Percentiles rank a stretch among this genome's conserved stretches.
phyloP scores from a whole-genome alignment of 768 basidiomycete genomes.

The Pisolithus orientalis region DNA sequence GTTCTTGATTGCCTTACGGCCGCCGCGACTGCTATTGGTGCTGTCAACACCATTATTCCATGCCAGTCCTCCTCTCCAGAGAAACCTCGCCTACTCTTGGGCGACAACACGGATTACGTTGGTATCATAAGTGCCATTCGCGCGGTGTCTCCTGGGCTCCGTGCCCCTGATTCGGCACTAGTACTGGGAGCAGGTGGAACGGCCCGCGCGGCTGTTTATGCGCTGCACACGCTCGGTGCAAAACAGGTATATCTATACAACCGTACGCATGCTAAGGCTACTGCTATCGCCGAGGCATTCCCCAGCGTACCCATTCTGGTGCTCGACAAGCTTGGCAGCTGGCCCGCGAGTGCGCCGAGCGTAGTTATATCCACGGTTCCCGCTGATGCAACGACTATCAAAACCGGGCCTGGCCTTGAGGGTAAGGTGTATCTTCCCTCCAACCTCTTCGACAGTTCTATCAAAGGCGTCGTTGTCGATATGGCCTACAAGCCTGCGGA shows the following conservation, averaged over 20 bases:
- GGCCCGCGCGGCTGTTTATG: conserved; percentile 90
- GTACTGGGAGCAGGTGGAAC: conserved; percentile 97
- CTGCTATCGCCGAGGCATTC: conserved; percentile 62
- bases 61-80: conserved; percentile 17
- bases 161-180: conserved; percentile 46
- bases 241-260: conserved; percentile 81
- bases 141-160: conserved; percentile 32
- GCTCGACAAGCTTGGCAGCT: conserved; percentile 50
- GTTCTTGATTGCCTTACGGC: conserved; percentile 74
- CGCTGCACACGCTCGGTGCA: conserved; percentile 64
- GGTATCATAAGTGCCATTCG: conserved; percentile 65
- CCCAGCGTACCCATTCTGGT: conserved; percentile 47
- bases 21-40: conserved; percentile 82
- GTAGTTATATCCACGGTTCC: conserved; percentile 91
- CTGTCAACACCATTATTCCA: conserved; percentile 90
- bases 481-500: conserved; percentile 90
- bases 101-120: conserved; percentile 96
- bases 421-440: conserved; percentile 46
- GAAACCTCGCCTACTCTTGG: conserved; percentile 51
- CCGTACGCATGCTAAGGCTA: conserved; percentile 70
- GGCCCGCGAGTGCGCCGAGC: conserved; percentile 47
- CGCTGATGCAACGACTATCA: conserved; percentile 46
- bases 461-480: conserved; percentile 79
- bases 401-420: neutral
- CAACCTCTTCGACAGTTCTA: conserved; percentile 49